Conservation (phyloP, 352 stramenopile species). For the Pythium periplocum region DNA sequence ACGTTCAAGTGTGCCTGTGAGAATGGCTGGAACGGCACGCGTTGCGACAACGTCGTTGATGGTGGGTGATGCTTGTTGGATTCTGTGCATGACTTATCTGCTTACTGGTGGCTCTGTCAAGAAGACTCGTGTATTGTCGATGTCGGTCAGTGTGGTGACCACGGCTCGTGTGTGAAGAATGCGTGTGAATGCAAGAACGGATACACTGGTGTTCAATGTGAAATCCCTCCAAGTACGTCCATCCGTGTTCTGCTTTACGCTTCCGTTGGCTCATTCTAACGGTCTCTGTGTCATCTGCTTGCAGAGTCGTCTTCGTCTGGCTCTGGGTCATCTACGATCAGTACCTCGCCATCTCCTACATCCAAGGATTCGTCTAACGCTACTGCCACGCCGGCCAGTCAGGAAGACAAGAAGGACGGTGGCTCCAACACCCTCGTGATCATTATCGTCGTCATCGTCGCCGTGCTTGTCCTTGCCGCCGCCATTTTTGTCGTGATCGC, state of each 20-base stretch:
- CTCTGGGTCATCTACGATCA: slow-evolving; percentile 7
- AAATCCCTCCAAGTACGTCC: slow-evolving; percentile 34
- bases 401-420: slow-evolving; percentile 13
- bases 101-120: slow-evolving; percentile 1
- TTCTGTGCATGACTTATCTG: background rate
- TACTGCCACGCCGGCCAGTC: slow-evolving; percentile 11
- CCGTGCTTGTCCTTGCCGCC: slow-evolving; percentile 54
- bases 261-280: slow-evolving; percentile 5
- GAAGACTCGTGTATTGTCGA: slow-evolving; percentile 35
- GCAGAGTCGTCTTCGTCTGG: background rate
- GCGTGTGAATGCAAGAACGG: slow-evolving; percentile 30
- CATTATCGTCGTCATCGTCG: slow-evolving; percentile 56
- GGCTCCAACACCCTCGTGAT: slow-evolving; percentile 61
- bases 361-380: slow-evolving; percentile 1
- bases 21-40: slow-evolving; percentile 61
- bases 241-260: background rate
- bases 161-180: slow-evolving; percentile 36
- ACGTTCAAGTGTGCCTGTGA: slow-evolving; percentile 61
- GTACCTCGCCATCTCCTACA: slow-evolving; percentile 13
- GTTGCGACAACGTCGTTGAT: slow-evolving; percentile 51
- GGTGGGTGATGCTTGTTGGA: slow-evolving; percentile 16
- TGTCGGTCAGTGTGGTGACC: slow-evolving; percentile 35
- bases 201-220: slow-evolving; percentile 44
- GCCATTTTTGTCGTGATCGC: slow-evolving; percentile 73
- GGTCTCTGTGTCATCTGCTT: too few relatives aligned